Evolutionary conservation across 257 asterid genomes (phyloP), one percentile per base, ranked within the genome.

Genomic region (Penstemon newberryi): DNA sequence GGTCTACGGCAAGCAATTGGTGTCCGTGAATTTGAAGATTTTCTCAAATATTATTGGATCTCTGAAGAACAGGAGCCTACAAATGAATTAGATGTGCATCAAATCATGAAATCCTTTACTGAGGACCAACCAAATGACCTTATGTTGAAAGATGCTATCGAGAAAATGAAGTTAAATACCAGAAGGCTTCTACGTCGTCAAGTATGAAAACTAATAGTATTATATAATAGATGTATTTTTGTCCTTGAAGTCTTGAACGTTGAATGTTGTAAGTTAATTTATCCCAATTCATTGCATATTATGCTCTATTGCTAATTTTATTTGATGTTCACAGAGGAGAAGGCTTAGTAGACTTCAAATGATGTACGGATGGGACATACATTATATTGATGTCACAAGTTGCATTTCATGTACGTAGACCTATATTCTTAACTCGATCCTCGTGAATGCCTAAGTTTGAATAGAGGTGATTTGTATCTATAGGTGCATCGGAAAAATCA

Each of bases 1-100:
- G 97, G 97, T 18, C 74, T 94, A 66, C 78, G 86, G 74, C 99
- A 94, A 74, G 96, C 97, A 56, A 94, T 94, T 66, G 97, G 99
- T 61, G 99, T 91, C 12, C 77, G 91, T 18, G 99, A 94, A 81
- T 94, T 89, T 52, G 94, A 82, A 45, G 80, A 81, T 73, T 85
- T 86, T 78, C 76, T 93, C 5, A 80, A 62, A 63, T 73, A 55
- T 25, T 25, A 25, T 76, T 79, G 70, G 77, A 76, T 56, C 43
- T 42, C 70, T 47, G 84, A 81, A 66, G 5, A 53, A 61, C 67
- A 54, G 25, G 72, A 79, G 74, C 49, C 38, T 65, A 43, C 68
- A 70, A 81, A 75, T 57, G 81, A 72, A 59, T 25, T 25, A 25
- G 73, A 65, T 67, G 18, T 85, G 63, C 41, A 6, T 42, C 69